A percentile compares a stretch with the other conserved stretches of the same genome.
These are phyloP conservation scores for Geosmithia morbida DNA, from an alignment of 2,329 filamentous ascomycete genomes.

Conservation along the genomic window DNA sequence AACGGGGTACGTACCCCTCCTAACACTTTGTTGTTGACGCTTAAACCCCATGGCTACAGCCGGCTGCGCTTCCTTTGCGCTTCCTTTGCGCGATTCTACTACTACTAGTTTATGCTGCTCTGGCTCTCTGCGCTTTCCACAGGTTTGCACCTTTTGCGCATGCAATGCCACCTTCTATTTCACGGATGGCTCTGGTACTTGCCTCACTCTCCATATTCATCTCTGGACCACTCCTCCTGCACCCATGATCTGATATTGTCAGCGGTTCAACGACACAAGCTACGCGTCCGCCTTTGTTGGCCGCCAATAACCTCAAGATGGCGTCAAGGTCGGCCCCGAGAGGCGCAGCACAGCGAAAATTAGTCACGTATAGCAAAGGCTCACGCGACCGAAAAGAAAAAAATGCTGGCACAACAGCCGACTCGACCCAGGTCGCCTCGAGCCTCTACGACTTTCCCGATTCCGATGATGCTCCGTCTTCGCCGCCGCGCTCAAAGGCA, in stretches of 20 bases:
- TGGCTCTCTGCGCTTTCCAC: neutral
- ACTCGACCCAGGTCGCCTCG: neutral
- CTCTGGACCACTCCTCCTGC: neutral
- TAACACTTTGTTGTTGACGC: neutral
- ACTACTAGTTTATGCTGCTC: neutral
- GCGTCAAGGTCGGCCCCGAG: neutral
- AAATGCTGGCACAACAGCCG: neutral
- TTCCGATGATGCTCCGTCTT: neutral
- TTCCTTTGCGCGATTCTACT: neutral
- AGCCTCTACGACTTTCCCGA: constrained; percentile 3
- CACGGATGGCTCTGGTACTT: neutral
- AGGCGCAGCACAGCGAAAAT: neutral
- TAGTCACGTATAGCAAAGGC: constrained; percentile 1
- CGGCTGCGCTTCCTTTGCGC: too few species aligned
- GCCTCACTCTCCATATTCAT: neutral
- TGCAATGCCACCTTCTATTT: neutral
- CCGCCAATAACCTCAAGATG: neutral
- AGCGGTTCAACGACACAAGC: neutral
- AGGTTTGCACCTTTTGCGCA: neutral
- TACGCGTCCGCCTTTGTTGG: neutral
- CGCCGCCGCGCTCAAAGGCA: neutral
- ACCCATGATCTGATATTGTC: neutral
- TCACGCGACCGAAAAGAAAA: neutral
- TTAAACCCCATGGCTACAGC: neutral
- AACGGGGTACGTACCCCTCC: neutral